Base-by-base conservation (phyloP, 2,329 filamentous ascomycete species). In the Pseudofabraea citricarpa region DNA sequence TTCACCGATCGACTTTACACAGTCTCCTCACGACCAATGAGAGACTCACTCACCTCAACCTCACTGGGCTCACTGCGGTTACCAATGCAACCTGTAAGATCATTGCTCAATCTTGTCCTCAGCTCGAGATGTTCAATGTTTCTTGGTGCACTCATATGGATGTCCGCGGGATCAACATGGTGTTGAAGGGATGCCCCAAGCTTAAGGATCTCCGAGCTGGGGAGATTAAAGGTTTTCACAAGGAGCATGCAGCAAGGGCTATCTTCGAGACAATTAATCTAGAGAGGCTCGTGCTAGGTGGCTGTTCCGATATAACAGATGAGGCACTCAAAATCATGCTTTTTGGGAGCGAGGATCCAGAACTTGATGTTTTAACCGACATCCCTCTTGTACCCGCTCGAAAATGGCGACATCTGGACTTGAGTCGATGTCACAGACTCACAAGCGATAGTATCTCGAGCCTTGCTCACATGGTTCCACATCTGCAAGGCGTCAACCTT, bases 91-190 rank as follows among this genome's bases (percentile, higher is more conserved):
- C 88, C 1, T 90, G 94, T 78, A 87, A 84, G 58, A 88, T 94
- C 47, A 85, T 98, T 47, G 83, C 87, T 1, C 74, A 85, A 41
- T 83, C 84, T 29, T 97, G 91, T 56, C 81, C 83, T 1, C 81
- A 84, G 38, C 72, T 98, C n/a, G 83, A 95, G 63, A 75, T 79
- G 43, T 75, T 97, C 52, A 94, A 96, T 56, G 79, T 97, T 16
- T 95, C 90, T 0, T 97, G 91, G 89, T 98, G 93, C 68, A 83
- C 82, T 52, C 85, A 89, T 48, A 81, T 96, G 59, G 85, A 93
- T 57, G 85, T 87, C 7, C 72, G 77, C 10, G 90, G 90, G 4
- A 69, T 97, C 42, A 79, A 75, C 50, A 76, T 77, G 40, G 75
- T 98, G 2, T 69, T 96, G 1, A 72, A 85, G 47, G 76, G 76